These are phyloP conservation scores for Candida ovalis DNA, from an alignment of 805 yeast genomes.

Conservation along the genomic window DNA sequence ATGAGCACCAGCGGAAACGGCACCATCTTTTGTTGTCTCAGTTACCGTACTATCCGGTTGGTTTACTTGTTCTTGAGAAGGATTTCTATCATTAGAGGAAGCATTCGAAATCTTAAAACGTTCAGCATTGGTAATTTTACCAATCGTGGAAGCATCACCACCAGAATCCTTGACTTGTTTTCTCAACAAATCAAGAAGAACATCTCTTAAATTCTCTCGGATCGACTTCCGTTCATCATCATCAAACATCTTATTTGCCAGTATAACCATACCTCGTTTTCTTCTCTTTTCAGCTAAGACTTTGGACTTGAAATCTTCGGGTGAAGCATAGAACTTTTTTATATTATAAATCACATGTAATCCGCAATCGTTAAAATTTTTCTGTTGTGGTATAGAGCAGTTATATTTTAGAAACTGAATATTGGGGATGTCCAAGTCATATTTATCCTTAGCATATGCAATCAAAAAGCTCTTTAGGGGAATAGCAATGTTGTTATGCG, in stretches of 20 bases:
- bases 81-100: too few relatives aligned
- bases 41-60: background rate
- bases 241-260: conserved; percentile 22
- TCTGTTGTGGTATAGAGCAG: conserved; percentile 69
- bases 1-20: too few relatives aligned
- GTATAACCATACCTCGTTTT: conserved; percentile 5
- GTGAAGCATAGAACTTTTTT: conserved; percentile 50
- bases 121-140: conserved; percentile 18
- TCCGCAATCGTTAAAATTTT: conserved; percentile 92
- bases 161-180: conserved; percentile 24
- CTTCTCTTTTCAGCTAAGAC: conserved; percentile 18
- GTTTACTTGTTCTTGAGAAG: too few relatives aligned
- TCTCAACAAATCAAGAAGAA: conserved; percentile 23
- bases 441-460: conserved; percentile 67
- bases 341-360: conserved; percentile 81
- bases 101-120: too few relatives aligned
- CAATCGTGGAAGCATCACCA: conserved; percentile 23
- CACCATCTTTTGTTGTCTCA: background rate
- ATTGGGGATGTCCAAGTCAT: conserved; percentile 42
- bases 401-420: conserved; percentile 36
- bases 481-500: conserved; percentile 45
- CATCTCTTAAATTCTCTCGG: conserved; percentile 22
- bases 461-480: conserved; percentile 59
- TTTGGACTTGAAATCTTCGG: conserved; percentile 35
- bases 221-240: conserved; percentile 24